Evolutionary conservation across 306 rosid species (phyloP), one percentile per base, ranked within the genome.

Genomic region (Prunus mira): DNA sequence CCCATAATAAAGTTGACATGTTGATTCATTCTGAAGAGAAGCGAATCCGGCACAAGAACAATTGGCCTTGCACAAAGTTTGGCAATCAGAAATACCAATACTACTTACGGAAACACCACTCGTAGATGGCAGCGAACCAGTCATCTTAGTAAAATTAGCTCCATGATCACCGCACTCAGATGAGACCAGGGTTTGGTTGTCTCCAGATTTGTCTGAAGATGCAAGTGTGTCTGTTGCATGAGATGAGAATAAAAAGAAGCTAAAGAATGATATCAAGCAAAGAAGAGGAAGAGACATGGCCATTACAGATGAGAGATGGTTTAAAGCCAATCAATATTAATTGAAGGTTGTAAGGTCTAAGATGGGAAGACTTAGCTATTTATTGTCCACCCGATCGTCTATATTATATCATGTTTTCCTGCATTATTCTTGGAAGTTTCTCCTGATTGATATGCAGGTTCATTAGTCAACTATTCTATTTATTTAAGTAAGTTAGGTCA

Each of bases 21-120:
- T 51, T 25, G 50, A 3, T 32, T 62, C 78, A 62, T 51, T 38
- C 9, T 74, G 17, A 74, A 63, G 71, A 10, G 50, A 63, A 49
- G 51, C 56, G n/a, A 27, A 74, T 45, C 63, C 63, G n/a, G 51
- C 28, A 64, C 78, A 74, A 28, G 78, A 74, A 74, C 78, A 74
- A 50, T 74, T 74, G 71, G 24, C 63, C 68, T 65, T 51, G 62
- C 78, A 74, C 32, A 74, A 25, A 3, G 69, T 32, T 49, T 62
- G 32, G 19, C 78, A 74, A 7, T 64, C 78, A 63, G 1, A 3
- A 63, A 7, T 27, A 17, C 34, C n/a, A 8, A 49, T 3, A 13
- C 20, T 3, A 6, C 41, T 34, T 5, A 34, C 41, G 8, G 41
- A 34, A 34, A 34, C 41, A 5, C 41, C 8, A 34, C 41, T 34